Evolutionary conservation across 441 rosid genomes (phyloP).

Genomic region (Pelargonium myrrhifolium): DNA sequence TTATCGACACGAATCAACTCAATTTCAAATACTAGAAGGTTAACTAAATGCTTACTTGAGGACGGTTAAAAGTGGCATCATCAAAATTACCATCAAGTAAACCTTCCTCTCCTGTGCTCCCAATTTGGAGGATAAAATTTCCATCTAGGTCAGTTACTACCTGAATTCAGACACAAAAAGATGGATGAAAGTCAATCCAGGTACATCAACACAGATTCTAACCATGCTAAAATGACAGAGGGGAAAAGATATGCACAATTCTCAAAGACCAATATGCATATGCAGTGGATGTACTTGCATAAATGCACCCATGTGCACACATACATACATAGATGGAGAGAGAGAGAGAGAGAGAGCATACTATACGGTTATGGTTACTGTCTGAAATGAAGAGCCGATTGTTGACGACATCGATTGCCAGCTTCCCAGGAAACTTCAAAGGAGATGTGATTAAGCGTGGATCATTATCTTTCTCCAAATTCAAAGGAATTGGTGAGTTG

Average conservation of each 20-base stretch:
- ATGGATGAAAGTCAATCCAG: constrained; percentile 5
- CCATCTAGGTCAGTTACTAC: constrained; percentile 88
- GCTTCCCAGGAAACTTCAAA: constrained; percentile 88
- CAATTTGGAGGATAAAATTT: constrained; percentile 72
- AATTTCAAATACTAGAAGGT: background rate
- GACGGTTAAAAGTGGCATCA: constrained; percentile 74
- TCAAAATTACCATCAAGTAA: constrained; percentile 77
- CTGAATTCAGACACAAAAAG: constrained; percentile 34
- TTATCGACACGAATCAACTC: background rate
- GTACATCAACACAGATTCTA: background rate
- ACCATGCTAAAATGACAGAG: background rate
- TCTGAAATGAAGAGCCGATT: constrained; percentile 89
- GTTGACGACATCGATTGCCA: constrained; percentile 78
- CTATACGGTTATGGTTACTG: constrained; percentile 94
- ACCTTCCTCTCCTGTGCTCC: constrained; percentile 82
- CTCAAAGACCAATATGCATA: background rate
- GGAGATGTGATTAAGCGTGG: constrained; percentile 72
- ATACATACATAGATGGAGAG: background rate
- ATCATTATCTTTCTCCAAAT: constrained; percentile 77
- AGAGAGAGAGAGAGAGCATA: constrained; percentile 34
- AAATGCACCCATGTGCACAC: background rate
- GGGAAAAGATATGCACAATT: background rate
- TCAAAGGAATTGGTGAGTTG: constrained; percentile 54
- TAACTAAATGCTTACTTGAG: constrained; percentile 51
- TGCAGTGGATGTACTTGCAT: background rate